Conservation (phyloP, 2,329 filamentous ascomycete species). For the Blastomyces emzantsi region DNA sequence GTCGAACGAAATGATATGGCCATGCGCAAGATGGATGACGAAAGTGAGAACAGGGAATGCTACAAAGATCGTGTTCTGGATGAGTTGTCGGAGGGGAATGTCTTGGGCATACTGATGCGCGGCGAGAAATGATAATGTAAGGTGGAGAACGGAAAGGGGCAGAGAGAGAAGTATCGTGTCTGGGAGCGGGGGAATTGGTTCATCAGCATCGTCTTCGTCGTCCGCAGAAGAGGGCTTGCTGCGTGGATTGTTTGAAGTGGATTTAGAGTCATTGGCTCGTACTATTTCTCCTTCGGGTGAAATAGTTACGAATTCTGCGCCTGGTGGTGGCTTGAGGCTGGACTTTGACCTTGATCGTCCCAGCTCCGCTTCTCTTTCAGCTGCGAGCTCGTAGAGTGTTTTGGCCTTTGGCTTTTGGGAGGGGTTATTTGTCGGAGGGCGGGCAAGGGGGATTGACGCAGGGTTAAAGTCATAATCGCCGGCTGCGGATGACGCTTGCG, state of each 20-base stretch:
- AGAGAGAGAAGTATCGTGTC: conserved; percentile 38
- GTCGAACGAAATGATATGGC: conserved; percentile 33
- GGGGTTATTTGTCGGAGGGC: conserved; percentile 17
- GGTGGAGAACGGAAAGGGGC: conserved; percentile 36
- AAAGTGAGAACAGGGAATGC: conserved; percentile 37
- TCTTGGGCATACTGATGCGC: conserved; percentile 40
- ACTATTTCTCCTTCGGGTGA: conserved; percentile 18
- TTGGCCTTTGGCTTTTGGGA: conserved; percentile 22
- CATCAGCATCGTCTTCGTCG: conserved; percentile 14
- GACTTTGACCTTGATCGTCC: not conserved
- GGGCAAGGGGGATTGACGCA: conserved; percentile 28
- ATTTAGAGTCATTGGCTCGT: conserved; percentile 16
- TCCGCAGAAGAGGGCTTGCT: conserved; percentile 4
- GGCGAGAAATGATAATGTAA: conserved; percentile 39
- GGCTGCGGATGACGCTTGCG: conserved; percentile 19
- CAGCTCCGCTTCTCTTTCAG: conserved; percentile 34
- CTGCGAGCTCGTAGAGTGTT: conserved; percentile 39
- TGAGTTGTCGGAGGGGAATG: conserved; percentile 25
- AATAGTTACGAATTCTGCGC: conserved; percentile 27
- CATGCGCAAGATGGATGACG: conserved; percentile 38
- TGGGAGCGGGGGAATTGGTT: conserved; percentile 29
- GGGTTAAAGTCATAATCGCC: conserved; percentile 14
- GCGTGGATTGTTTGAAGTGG: conserved; percentile 13
- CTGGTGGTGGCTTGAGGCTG: conserved; percentile 5
- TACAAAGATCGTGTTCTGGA: conserved; percentile 30